phyloP scores from a whole-genome alignment of 2,329 filamentous ascomycete species.

The Venturia oleaginea region DNA sequence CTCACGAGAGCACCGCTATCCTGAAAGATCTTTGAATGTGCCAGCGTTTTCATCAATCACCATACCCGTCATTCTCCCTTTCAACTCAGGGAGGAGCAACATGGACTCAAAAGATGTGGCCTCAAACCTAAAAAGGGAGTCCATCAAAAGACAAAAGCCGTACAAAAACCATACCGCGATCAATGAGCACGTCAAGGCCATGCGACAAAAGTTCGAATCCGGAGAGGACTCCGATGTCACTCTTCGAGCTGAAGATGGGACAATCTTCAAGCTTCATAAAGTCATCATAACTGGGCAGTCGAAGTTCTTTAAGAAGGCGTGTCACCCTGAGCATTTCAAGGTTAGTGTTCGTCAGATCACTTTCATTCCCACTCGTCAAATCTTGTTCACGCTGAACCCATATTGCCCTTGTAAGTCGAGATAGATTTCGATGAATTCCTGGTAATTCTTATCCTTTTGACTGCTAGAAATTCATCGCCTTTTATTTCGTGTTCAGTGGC shows the following conservation, averaged over 20 bases:
- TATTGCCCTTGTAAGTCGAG: too few relatives aligned
- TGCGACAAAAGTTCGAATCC: slow-evolving; percentile 3
- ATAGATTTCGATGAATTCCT: too few relatives aligned
- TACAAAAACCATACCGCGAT: not conserved
- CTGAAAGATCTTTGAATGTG: not conserved
- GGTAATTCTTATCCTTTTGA: too few relatives aligned
- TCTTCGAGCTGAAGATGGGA: not conserved
- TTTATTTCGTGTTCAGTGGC: too few relatives aligned
- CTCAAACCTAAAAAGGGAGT: not conserved
- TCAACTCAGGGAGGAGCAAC: not conserved
- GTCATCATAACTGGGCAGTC: not conserved
- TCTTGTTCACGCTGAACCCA: too few relatives aligned
- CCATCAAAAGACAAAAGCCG: not conserved
- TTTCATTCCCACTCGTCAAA: too few relatives aligned
- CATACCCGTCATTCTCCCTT: not conserved
- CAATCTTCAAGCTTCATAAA: not conserved
- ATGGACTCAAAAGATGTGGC: not conserved
- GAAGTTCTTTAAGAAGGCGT: not conserved
- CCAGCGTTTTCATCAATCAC: not conserved
- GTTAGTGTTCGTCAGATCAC: not conserved
- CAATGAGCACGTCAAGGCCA: not conserved
- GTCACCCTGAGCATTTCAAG: slow-evolving; percentile 3
- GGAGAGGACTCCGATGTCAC: slow-evolving; percentile 5
- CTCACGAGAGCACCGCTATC: not conserved
- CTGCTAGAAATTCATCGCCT: too few relatives aligned